Percentiles rank a stretch among this genome's conserved stretches.
These are phyloP conservation scores for Fusarium pseudograminearum DNA, from an alignment of 2,329 filamentous ascomycete genomes.

Conservation along the genomic window DNA sequence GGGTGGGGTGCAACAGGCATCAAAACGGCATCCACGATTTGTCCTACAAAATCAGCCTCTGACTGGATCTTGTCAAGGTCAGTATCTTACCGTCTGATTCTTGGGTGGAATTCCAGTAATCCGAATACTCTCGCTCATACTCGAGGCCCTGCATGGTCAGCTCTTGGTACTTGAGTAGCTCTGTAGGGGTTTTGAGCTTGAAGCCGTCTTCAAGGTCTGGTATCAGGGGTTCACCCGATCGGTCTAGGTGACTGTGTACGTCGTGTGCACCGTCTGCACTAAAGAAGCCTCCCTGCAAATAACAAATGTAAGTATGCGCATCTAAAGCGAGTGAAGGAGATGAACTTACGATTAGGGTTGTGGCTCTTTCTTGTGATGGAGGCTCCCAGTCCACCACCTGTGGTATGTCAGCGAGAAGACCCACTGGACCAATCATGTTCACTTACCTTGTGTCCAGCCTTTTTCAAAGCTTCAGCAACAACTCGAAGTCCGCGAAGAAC, in stretches of 20 bases:
- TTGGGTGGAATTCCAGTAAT: constrained; percentile 71
- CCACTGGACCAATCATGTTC: accelerated
- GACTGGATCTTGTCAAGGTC: not conserved
- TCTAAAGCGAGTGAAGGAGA: no score
- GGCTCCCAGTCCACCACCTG: constrained; percentile 49
- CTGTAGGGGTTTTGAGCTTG: constrained; percentile 40
- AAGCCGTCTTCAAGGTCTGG: constrained; percentile 56
- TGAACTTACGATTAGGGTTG: constrained; percentile 13
- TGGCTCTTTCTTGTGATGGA: constrained; percentile 22
- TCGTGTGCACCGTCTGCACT: constrained; percentile 51
- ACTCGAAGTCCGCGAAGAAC: constrained; percentile 55
- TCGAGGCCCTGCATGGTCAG: constrained; percentile 66
- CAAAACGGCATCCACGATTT: constrained; percentile 67
- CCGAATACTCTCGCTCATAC: constrained; percentile 69
- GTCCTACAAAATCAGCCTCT: constrained; percentile 43
- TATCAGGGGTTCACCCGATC: constrained; percentile 67
- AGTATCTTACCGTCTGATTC: constrained; percentile 58
- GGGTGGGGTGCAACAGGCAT: constrained; percentile 63
- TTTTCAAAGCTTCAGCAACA: constrained; percentile 8
- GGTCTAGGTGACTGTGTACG: constrained; percentile 60
- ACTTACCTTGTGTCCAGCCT: constrained; percentile 56
- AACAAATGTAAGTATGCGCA: not conserved
- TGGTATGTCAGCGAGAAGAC: not conserved
- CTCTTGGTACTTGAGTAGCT: constrained; percentile 52
- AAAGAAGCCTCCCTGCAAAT: constrained; percentile 45